Percentiles rank a stretch among this genome's conserved stretches.
These are phyloP conservation scores for Aspergillus sp. DNA, from an alignment of 2,329 filamentous ascomycete species.

Conservation along the genomic window DNA sequence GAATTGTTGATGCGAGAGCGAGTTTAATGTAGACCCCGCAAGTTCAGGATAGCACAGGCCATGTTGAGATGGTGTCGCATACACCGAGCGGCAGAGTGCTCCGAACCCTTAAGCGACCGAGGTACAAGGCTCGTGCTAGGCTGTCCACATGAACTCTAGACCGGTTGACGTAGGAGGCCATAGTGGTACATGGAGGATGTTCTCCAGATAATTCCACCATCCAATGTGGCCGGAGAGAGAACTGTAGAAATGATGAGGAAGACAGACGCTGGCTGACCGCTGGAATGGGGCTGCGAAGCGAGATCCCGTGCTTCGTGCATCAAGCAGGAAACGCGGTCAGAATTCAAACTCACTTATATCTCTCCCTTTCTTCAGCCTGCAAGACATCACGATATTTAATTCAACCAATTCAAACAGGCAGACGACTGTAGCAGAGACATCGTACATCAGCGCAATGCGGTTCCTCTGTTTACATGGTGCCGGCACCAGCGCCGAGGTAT, in stretches of 20 bases:
- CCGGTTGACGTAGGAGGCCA: not conserved
- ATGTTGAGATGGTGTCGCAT: not conserved
- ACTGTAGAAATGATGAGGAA: not conserved
- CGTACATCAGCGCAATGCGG: slow-evolving; percentile 20
- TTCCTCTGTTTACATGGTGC: slow-evolving; percentile 34
- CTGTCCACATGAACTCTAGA: not conserved
- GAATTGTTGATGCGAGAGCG: too few relatives aligned
- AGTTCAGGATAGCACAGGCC: not conserved
- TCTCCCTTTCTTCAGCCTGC: not conserved
- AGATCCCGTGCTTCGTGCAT: slow-evolving; percentile 1
- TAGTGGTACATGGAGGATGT: not conserved
- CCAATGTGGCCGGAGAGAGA: not conserved
- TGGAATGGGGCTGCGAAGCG: not conserved
- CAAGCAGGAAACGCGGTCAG: not conserved
- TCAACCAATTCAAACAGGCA: not conserved
- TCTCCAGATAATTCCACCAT: not conserved
- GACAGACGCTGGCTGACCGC: not conserved
- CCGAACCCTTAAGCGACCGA: not conserved
- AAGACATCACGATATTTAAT: not conserved
- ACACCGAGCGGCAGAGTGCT: not conserved
- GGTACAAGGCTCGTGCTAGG: not conserved
- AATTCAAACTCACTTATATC: not conserved
- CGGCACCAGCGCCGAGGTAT: slow-evolving; percentile 32
- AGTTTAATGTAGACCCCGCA: too few relatives aligned
- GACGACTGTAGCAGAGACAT: not conserved